Percentiles rank a stretch among this genome's conserved stretches.
phyloP scores from a whole-genome alignment of 306 rosid species.

The peach (Prunus persica) region Prunus_persica_NCBIv2 NC_034012.1:18097001-18097500 shows the following conservation, averaged over 20 bases:
- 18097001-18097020: neutral
- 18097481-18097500: neutral
- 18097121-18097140: conserved; percentile 67
- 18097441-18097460: neutral
- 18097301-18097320: neutral
- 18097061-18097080: conserved; percentile 87
- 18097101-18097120: conserved; percentile 86
- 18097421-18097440: neutral
- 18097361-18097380: neutral
- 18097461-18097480: neutral
- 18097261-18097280: neutral
- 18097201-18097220: conserved; percentile 49
- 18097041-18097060: conserved; percentile 68
- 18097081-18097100: conserved; percentile 85
- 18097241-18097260: neutral
- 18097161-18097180: conserved; percentile 41
- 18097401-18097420: neutral
- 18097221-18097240: conserved; percentile 14
- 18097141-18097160: conserved; percentile 60
- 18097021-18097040: conserved; percentile 52
- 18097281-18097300: neutral
- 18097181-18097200: conserved; percentile 77
- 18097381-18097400: neutral
- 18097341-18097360: neutral
- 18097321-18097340: neutral